Evolutionary conservation across 192 early-diverging fungal species (phyloP).

Genomic region (Gryganskiella cystojenkinii): DNA sequence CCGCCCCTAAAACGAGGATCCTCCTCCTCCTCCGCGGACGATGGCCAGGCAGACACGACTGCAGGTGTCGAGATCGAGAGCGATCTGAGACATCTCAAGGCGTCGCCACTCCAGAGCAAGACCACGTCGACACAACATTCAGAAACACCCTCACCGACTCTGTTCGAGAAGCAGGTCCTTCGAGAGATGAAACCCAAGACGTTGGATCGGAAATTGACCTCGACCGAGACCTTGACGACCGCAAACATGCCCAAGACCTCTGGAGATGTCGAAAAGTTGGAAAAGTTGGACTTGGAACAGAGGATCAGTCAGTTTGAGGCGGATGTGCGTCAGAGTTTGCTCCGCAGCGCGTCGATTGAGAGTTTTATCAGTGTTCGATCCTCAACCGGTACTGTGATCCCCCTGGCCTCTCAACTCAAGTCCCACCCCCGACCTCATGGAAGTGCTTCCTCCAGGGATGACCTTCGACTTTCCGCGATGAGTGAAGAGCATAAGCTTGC

Average conservation of each 20-base stretch:
- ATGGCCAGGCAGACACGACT: constrained; percentile 43
- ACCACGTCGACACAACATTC: constrained; percentile 8
- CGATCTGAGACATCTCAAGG: constrained; percentile 27
- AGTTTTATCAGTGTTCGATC: constrained; percentile 44
- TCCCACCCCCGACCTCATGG: constrained; percentile 15
- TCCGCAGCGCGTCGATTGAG: constrained; percentile 32
- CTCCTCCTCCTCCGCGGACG: constrained; percentile 37
- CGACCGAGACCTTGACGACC: constrained; percentile 40
- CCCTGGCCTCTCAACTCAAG: constrained; percentile 27
- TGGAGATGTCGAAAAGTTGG: constrained; percentile 12
- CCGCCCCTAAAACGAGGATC: constrained; percentile 33
- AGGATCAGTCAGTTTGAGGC: constrained; percentile 46
- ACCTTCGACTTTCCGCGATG: constrained; percentile 21
- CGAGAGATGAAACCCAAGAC: constrained; percentile 20
- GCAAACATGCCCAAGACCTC: constrained; percentile 17
- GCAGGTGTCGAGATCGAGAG: constrained; percentile 34
- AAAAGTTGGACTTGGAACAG: constrained; percentile 41
- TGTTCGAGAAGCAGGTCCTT: constrained; percentile 13
- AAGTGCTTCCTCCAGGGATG: constrained; percentile 17
- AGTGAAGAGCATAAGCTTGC: constrained; percentile 40
- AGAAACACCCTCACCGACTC: constrained; percentile 16
- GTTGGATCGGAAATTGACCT: constrained; percentile 33
- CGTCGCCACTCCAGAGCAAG: constrained; percentile 9
- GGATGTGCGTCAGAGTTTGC: constrained; percentile 42
- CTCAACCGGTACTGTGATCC: constrained; percentile 36